Evolutionary conservation across 768 basidiomycete species (phyloP), one percentile per base, ranked within the genome.

Genomic region (Psilocybe sp.): DNA sequence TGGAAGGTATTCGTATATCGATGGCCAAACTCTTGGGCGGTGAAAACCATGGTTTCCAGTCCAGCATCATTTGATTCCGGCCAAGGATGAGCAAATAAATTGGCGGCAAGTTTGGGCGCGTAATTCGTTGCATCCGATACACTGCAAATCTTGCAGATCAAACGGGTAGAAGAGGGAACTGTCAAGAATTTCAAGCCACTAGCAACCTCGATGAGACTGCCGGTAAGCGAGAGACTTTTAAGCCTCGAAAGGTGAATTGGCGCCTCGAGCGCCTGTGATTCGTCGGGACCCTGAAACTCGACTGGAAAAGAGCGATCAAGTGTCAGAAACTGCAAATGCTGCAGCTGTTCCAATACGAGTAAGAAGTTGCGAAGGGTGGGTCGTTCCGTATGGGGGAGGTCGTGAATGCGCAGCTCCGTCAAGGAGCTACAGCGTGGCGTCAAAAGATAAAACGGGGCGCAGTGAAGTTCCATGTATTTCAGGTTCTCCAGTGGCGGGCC

Each of bases 371-470:
- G 67, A 46, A 62, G 59, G 2, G 65, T 63, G 12, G 66, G 70
- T 47, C 67, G 67, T 62, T 73, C 69, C 14, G 64, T 67, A 28
- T 61, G 55, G 2, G 70, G 71, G 43, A 72, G 59, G 53, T 72
- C 56, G 50, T 69, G 59, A 50, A 75, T 63, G 42, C 67, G 68
- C 14, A 75, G 52, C 40, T 66, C 58, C 15, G 63, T 69, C 28
- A 75, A 55, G n/a, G 60, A 63, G 8, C 59, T 69, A 53, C 63
- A 75, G 16, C 70, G 67, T 31, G 64, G 52, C 6, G 68, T 70
- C 7, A 73, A 52, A 31, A 75, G 65, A 49, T 68, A 66, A 23
- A 75, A 65, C 12, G 73, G 73, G 6, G 66, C 55, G 33, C 65
- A 58, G 33, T 61, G 67, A 15, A 75, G 52, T 50, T 75, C 70